Base-by-base conservation (phyloP, 805 yeast genomes). In the Metschnikowia amazonensis region DNA sequence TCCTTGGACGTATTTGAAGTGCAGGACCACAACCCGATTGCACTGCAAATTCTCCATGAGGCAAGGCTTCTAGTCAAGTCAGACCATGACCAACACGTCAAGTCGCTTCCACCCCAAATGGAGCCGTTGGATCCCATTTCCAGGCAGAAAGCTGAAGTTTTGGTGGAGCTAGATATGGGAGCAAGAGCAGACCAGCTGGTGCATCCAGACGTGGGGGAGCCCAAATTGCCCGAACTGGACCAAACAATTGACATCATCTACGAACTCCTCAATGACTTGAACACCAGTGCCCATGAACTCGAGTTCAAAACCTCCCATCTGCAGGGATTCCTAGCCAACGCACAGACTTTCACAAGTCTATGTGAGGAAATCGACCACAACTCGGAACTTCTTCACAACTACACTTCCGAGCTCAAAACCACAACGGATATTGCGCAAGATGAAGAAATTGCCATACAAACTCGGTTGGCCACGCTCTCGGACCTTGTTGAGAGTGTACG, bases 41-140 rank as follows among this genome's bases (percentile, higher is more conserved):
- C 62, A 2, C 24, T 43, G 5, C 28, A 48, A 7, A 59, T 75
- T 0, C 58, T 57, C 13, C 40, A 46, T 1, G 79, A 75, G 48
- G 49, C 72, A 38, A 40, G 56, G 6, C 54, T 46, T 1, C 56
- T 77, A n/a, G 60, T 76, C 4, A 60, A 60, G 42, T 72, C 79
- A 0, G 82, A 77, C 53, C 68, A 60, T 42, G 47, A 64, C 4
- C 70, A 63, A 50, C 47, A 56, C 18, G 60, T 58, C 27, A 18
- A 18, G 5, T 20, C 27, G 20, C 32, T 20, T 18, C 33, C 32
- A 11, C 20, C 24, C 2, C 40, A 9, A 9, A 24, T 23, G 13
- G 31, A 17, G 23, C 29, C 41, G 13, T 18, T 37, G 23, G 41
- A 29, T n/a, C 18, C 17, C 24, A 8, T 11, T 2, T 3, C 9